phyloP scores from a whole-genome alignment of 306 rosid species.

The Vicia villosa region DNA sequence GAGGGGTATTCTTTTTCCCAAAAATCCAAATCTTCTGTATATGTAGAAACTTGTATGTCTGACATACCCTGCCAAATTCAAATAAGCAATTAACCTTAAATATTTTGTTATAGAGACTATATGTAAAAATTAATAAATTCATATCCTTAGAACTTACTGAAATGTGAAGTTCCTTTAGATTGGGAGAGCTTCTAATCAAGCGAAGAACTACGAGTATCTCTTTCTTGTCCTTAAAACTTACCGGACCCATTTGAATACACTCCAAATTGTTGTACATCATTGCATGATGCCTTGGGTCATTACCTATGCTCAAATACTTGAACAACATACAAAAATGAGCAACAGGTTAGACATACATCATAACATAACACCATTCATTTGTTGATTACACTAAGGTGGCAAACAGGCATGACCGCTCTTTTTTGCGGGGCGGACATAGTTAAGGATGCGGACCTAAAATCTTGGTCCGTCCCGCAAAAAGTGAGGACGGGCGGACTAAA shows the following conservation, averaged over 20 bases:
- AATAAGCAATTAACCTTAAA: conserved; percentile 6
- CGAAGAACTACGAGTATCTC: conserved; percentile 80
- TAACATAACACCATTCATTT: conserved; percentile 7
- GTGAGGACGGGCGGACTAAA: too few species aligned
- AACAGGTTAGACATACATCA: background rate
- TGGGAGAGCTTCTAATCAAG: conserved; percentile 77
- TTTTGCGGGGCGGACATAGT: too few species aligned
- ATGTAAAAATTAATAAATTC: background rate
- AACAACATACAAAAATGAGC: conserved; percentile 25
- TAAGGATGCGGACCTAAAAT: too few species aligned
- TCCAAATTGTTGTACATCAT: conserved; percentile 56
- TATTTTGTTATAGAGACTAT: background rate
- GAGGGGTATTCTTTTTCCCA: conserved; percentile 67
- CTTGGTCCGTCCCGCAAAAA: too few species aligned
- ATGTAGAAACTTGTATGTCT: conserved; percentile 48
- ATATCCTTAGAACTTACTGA: conserved; percentile 52
- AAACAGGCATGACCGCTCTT: too few species aligned
- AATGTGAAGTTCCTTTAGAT: conserved; percentile 74
- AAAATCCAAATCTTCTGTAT: conserved; percentile 65
- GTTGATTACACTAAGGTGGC: too few species aligned
- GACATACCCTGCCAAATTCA: conserved; percentile 61
- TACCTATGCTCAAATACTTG: conserved; percentile 91
- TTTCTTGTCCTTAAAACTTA: conserved; percentile 80
- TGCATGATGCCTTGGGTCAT: conserved; percentile 47
- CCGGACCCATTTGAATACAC: conserved; percentile 72